phyloP scores from a whole-genome alignment of 148 eudicot species.

The Vaccinium macrocarpon region DNA sequence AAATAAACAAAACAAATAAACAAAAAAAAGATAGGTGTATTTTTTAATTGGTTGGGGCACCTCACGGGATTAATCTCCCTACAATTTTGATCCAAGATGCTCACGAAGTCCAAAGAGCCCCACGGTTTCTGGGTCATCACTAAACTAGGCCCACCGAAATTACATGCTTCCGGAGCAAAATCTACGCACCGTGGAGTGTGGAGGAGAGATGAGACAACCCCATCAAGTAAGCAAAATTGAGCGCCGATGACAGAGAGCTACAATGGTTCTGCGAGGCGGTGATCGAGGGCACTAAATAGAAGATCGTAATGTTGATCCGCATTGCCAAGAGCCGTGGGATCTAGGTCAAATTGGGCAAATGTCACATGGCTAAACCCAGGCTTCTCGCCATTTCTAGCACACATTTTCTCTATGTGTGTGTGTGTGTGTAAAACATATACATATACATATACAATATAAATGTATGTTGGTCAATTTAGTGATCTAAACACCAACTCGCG shows the following conservation, averaged over 20 bases:
- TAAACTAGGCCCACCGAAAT: too few relatives aligned
- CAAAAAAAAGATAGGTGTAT: too few relatives aligned
- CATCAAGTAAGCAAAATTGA: conserved; percentile 51
- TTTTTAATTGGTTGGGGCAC: too few relatives aligned
- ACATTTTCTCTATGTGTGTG: background rate
- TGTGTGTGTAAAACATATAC: too few relatives aligned
- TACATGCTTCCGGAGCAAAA: too few relatives aligned
- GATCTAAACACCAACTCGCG: background rate
- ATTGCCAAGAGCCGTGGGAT: conserved; percentile 86
- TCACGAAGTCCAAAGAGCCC: too few relatives aligned
- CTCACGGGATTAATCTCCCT: too few relatives aligned
- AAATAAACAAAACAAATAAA: too few relatives aligned
- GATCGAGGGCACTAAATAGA: conserved; percentile 75
- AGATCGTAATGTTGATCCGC: conserved; percentile 65
- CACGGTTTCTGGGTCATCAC: too few relatives aligned
- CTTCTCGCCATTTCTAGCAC: conserved; percentile 75
- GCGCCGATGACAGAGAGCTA: conserved; percentile 82
- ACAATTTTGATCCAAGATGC: too few relatives aligned
- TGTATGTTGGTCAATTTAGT: background rate
- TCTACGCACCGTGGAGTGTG: too few relatives aligned
- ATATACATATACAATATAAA: too few relatives aligned
- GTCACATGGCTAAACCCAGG: conserved; percentile 81
- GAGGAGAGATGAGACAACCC: conserved; percentile 30
- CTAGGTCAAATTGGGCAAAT: conserved; percentile 75
- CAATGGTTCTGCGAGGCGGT: conserved; percentile 75